Base-by-base conservation (phyloP, 352 stramenopile species). In the Globisporangium canariense region DNA sequence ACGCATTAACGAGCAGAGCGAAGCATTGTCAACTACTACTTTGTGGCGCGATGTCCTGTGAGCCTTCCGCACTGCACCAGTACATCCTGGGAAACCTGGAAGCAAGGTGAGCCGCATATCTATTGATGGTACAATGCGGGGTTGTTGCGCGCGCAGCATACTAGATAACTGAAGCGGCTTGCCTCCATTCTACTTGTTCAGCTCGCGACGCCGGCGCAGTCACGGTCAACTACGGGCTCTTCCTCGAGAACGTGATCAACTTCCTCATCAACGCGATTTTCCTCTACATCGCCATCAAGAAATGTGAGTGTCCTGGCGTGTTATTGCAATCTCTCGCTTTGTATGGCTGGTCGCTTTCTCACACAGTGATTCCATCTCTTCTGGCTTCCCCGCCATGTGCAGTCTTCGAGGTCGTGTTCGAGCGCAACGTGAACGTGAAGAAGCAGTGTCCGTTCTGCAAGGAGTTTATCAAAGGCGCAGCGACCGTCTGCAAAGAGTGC, bases 221-320 rank as follows among this genome's bases (percentile, higher is more conserved):
- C 22, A 90, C 81, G 46, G 70, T 90, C 69, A 90, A 90, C 67
- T 89, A 88, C 66, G 81, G 81, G 0, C 62, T 83, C 22, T 90
- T 90, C 53, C 32, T 77, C 1, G 79, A 90, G 60, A 90, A 90
- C 69, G 66, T 88, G 50, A 67, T 90, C 65, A 90, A 90, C 62
- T 90, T 90, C 55, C 56, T 89, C 63, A 85, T 86, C 65, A 87
- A 89, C 47, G 79, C 81, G 8, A 68, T 90, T 22, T 90, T 90
- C 58, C 69, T 90, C 32, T 90, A 88, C 69, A 64, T 88, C 50
- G 78, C 81, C 18, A 79, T 90, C 56, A 90, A 90, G 63, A 87
- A 90, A 76, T 74, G 77, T 86, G 53, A 25, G 68, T 53, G 8
- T 28, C 25, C 25, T 36, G 32, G 32, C 4, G 32, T 36, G 25